Conservation (phyloP, 331 rosid species). For the Prunus yedoensis region DNA sequence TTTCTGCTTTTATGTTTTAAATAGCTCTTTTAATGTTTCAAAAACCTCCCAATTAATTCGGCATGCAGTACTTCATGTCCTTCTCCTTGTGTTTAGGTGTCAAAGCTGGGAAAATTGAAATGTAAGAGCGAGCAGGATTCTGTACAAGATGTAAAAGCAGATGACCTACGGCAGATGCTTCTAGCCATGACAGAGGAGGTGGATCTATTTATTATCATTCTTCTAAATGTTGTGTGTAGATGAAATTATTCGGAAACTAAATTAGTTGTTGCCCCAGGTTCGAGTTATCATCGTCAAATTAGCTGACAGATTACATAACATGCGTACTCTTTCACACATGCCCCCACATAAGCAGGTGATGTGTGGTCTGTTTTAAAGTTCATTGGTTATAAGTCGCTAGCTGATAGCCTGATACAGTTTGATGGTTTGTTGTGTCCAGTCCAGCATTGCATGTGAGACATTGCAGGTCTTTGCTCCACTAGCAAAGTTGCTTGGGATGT, state of each 20-base stretch:
- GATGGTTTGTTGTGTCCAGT: slow-evolving; percentile 44
- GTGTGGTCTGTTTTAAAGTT: slow-evolving; percentile 28
- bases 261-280: slow-evolving; percentile 56
- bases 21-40: slow-evolving; percentile 17
- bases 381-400: slow-evolving; percentile 14
- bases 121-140: slow-evolving; percentile 75
- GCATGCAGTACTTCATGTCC: slow-evolving; percentile 10
- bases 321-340: slow-evolving; percentile 98
- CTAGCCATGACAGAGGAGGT: slow-evolving; percentile 99
- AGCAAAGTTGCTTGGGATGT: slow-evolving; percentile 99
- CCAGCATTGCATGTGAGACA: slow-evolving; percentile 93
- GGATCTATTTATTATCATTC: slow-evolving; percentile 22
- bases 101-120: slow-evolving; percentile 94
- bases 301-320: slow-evolving; percentile 93
- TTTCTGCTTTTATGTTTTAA: not conserved
- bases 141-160: slow-evolving; percentile 94
- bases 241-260: slow-evolving; percentile 35
- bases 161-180: slow-evolving; percentile 97
- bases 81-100: slow-evolving; percentile 58
- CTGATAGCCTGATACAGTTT: slow-evolving; percentile 31
- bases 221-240: slow-evolving; percentile 19
- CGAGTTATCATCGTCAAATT: slow-evolving; percentile 97
- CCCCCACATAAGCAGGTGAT: slow-evolving; percentile 97
- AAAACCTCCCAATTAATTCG: slow-evolving; percentile 25
- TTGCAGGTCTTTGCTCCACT: slow-evolving; percentile 99